Percentiles rank a stretch among this genome's conserved stretches.
phyloP scores from a whole-genome alignment of 192 early-diverging fungal species.

The Gigaspora rosea region DNA sequence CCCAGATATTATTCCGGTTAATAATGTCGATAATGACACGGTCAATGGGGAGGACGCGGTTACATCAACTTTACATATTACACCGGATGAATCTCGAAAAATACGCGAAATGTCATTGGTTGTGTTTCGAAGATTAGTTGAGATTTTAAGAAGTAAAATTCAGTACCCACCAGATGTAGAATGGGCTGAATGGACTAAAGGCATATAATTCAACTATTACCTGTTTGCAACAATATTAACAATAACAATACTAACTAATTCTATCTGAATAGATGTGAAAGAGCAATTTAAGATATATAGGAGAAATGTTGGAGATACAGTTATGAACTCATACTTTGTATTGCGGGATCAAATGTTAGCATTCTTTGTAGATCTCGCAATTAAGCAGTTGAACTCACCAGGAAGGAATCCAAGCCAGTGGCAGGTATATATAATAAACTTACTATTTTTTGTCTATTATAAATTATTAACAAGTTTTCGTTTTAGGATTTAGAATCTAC shows the following conservation, averaged over 20 bases:
- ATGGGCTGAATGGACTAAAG: constrained; percentile 60
- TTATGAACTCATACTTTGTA: constrained; percentile 69
- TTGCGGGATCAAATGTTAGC: constrained; percentile 59
- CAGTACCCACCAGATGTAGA: constrained; percentile 54
- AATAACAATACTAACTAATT: background rate
- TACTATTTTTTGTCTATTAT: too few relatives aligned
- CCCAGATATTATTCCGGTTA: constrained; percentile 38
- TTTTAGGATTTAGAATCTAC: constrained; percentile 53
- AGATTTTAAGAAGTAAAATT: constrained; percentile 57
- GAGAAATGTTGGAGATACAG: constrained; percentile 73
- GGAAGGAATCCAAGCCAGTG: constrained; percentile 25
- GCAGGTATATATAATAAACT: constrained; percentile 37
- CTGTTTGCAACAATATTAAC: too few relatives aligned
- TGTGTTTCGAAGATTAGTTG: constrained; percentile 55
- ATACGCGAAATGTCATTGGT: constrained; percentile 46
- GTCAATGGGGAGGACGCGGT: constrained; percentile 26
- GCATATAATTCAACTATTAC: constrained; percentile 21
- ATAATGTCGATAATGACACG: constrained; percentile 15
- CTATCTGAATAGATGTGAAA: constrained; percentile 43
- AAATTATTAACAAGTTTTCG: too few relatives aligned
- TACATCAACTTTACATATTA: background rate
- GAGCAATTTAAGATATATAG: constrained; percentile 65
- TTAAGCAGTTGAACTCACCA: constrained; percentile 31
- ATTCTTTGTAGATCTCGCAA: constrained; percentile 41
- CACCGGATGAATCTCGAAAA: constrained; percentile 24